These are phyloP conservation scores for Cryptococcus sp. DNA, from an alignment of 1,284 basidiomycete genomes.

Conservation along the genomic window DNA sequence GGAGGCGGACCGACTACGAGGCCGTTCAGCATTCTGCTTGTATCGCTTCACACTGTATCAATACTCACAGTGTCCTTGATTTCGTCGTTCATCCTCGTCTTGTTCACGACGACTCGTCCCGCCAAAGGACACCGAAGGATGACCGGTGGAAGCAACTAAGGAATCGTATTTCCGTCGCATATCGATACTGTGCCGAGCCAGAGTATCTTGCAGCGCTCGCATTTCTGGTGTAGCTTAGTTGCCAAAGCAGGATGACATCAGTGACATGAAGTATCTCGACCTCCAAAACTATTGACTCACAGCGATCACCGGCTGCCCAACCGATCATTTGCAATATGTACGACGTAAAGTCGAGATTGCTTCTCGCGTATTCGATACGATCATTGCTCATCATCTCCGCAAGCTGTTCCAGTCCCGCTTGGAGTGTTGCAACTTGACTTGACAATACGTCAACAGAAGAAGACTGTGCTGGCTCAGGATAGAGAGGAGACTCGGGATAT, in stretches of 20 bases:
- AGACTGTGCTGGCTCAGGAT: constrained; percentile 19
- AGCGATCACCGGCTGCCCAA: constrained; percentile 24
- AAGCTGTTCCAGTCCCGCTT: constrained; percentile 34
- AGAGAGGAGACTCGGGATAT: constrained; percentile 30
- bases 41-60: not conserved
- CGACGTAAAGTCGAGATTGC: constrained; percentile 32
- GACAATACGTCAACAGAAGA: constrained; percentile 19
- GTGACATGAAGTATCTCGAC: not conserved
- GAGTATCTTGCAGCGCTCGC: constrained; percentile 29
- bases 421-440: constrained; percentile 31
- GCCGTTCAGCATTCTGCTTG: not conserved
- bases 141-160: constrained; percentile 30
- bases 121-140: constrained; percentile 21
- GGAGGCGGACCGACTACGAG: not conserved
- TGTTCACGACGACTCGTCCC: not conserved
- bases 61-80: not conserved
- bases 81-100: not conserved
- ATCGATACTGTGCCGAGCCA: constrained; percentile 26
- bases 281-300: constrained; percentile 18
- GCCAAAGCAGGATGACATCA: not conserved
- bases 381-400: constrained; percentile 32
- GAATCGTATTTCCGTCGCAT: constrained; percentile 32
- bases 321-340: constrained; percentile 39
- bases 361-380: constrained; percentile 33
- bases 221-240: constrained; percentile 15